Evolutionary conservation across 176 grass and related monocot genomes (phyloP).

Genomic region (Poa pratensis): DNA sequence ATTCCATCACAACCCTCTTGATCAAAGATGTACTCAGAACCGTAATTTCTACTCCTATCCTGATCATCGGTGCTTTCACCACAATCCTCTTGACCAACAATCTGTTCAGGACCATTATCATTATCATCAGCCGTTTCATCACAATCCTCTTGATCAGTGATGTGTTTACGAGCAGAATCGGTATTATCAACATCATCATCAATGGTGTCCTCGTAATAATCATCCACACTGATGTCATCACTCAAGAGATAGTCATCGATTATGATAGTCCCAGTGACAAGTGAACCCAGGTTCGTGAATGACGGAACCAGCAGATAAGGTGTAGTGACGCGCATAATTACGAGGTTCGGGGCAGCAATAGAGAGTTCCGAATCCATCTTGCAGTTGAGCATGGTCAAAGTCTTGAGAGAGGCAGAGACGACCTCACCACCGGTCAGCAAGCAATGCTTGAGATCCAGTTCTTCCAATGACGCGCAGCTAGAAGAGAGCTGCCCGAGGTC

Average conservation of each 20-base stretch:
- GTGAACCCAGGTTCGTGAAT: conserved; percentile 7
- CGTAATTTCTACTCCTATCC: not conserved
- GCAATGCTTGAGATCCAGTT: conserved; percentile 36
- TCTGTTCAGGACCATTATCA: not conserved
- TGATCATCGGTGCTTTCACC: not conserved
- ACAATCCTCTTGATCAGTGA: not conserved
- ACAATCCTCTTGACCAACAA: not conserved
- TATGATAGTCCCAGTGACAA: conserved; percentile 21
- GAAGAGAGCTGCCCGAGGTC: conserved; percentile 5
- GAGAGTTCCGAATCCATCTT: not conserved
- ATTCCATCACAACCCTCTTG: not conserved
- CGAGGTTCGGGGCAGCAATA: conserved; percentile 19
- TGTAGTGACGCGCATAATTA: not conserved
- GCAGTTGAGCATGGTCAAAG: conserved; percentile 28
- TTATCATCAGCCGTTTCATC: not conserved
- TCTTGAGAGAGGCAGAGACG: conserved; percentile 30
- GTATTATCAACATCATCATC: not conserved
- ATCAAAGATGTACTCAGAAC: not conserved
- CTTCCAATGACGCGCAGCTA: conserved; percentile 23
- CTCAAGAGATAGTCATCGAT: conserved; percentile 36
- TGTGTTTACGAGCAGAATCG: not conserved
- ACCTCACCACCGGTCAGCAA: not conserved
- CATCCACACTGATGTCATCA: conserved; percentile 20
- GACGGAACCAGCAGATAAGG: conserved; percentile 7
- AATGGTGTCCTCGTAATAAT: not conserved